These are phyloP conservation scores for Mucuna pruriens DNA, from an alignment of 306 rosid genomes.

Conservation along the genomic window DNA sequence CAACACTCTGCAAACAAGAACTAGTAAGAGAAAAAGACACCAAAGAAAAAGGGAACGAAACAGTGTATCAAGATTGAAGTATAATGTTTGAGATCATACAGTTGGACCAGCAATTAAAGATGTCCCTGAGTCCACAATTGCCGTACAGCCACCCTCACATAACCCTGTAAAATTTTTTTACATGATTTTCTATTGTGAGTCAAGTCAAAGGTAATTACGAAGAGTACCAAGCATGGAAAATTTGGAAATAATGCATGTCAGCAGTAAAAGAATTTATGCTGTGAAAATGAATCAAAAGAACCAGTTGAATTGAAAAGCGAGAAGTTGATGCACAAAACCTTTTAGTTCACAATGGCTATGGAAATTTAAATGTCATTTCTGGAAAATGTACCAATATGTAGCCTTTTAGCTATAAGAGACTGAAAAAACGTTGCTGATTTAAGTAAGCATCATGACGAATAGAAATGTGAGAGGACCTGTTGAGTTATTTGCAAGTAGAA, in stretches of 20 bases:
- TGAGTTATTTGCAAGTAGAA: constrained; percentile 59
- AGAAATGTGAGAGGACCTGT: constrained; percentile 58
- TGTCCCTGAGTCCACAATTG: constrained; percentile 75
- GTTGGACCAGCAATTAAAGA: constrained; percentile 80
- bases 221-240: not conserved
- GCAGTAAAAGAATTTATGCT: not conserved
- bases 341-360: constrained; percentile 8
- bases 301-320: not conserved
- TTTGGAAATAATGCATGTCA: not conserved
- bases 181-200: not conserved
- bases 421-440: not conserved
- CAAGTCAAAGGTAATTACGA: not conserved
- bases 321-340: not conserved
- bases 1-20: constrained; percentile 57
- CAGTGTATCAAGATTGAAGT: constrained; percentile 4
- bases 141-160: constrained; percentile 63
- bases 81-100: constrained; percentile 48
- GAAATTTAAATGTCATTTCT: constrained; percentile 30
- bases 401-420: not conserved
- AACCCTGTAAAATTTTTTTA: constrained; percentile 52
- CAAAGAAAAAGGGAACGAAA: not conserved
- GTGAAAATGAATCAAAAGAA: constrained; percentile 19
- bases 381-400: not conserved
- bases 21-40: constrained; percentile 28
- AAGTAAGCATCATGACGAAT: constrained; percentile 22